A percentile compares a stretch with the other conserved stretches of the same genome.
Conservation (phyloP, 2,329 filamentous ascomycete genomes). For the Neoarthrinium moseri region DNA sequence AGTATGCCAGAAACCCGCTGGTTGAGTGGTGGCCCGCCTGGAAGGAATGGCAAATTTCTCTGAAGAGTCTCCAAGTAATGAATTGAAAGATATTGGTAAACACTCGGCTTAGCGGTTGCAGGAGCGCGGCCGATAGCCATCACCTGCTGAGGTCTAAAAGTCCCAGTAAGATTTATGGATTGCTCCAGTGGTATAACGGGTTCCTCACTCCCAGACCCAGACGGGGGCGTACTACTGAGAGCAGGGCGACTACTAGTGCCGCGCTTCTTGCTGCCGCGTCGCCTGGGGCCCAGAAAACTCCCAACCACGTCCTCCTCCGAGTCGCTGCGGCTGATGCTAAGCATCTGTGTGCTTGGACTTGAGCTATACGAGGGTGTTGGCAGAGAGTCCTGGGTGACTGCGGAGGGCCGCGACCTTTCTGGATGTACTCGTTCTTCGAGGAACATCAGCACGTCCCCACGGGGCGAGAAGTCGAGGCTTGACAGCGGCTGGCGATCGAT, state of each 20-base stretch:
- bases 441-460: constrained; percentile 60
- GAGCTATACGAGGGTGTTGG: constrained; percentile 45
- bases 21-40: constrained; percentile 36
- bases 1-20: constrained; percentile 50
- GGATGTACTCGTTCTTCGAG: constrained; percentile 56
- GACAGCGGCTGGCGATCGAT: constrained; percentile 63
- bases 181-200: constrained; percentile 54
- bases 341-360: constrained; percentile 46
- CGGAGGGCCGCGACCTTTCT: constrained; percentile 36
- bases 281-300: constrained; percentile 54
- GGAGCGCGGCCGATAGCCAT: constrained; percentile 62
- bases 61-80: constrained; percentile 56
- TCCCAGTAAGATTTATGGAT: constrained; percentile 55
- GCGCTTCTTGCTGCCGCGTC: constrained; percentile 38
- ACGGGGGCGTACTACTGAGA: constrained; percentile 56
- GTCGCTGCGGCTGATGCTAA: constrained; percentile 60
- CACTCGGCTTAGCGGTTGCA: constrained; percentile 44
- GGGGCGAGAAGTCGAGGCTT: constrained; percentile 58
- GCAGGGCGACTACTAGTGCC: constrained; percentile 41
- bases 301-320: constrained; percentile 65
- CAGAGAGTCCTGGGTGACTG: constrained; percentile 19
- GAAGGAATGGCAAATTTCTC: constrained; percentile 42
- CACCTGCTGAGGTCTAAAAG: constrained; percentile 58
- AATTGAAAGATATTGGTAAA: constrained; percentile 56
- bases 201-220: constrained; percentile 37